Evolutionary conservation across 192 early-diverging fungal species (phyloP).

Genomic region (Linnemannia elongata): DNA sequence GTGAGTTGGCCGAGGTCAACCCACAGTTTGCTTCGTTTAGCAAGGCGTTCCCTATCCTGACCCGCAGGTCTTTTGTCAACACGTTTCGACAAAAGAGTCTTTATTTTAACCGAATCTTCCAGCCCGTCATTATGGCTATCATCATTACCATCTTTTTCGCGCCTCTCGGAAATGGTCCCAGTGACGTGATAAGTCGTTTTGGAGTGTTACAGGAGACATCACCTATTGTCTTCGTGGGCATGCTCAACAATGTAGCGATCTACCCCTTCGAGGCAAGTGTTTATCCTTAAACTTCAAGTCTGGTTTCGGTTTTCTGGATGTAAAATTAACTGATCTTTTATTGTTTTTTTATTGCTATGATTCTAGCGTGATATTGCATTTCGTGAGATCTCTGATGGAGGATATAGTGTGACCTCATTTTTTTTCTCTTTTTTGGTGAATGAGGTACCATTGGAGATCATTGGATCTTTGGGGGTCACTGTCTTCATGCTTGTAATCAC

Average conservation of each 20-base stretch:
- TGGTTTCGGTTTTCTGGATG: too few relatives aligned
- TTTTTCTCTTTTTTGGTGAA: conserved; percentile 50
- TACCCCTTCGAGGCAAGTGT: conserved; percentile 54
- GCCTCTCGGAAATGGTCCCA: conserved; percentile 24
- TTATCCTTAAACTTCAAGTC: neutral
- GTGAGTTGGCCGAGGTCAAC: conserved; percentile 35
- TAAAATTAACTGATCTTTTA: too few relatives aligned
- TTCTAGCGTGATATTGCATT: conserved; percentile 50
- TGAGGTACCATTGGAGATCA: conserved; percentile 43
- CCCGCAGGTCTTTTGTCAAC: conserved; percentile 44
- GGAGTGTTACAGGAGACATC: conserved; percentile 51
- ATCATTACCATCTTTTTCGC: conserved; percentile 54
- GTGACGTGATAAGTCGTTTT: conserved; percentile 41
- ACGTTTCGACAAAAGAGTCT: conserved; percentile 54
- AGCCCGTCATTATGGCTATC: conserved; percentile 35
- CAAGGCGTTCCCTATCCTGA: conserved; percentile 49
- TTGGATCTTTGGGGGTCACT: conserved; percentile 42
- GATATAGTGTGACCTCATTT: conserved; percentile 49
- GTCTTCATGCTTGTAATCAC: conserved; percentile 50
- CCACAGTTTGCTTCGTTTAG: conserved; percentile 36
- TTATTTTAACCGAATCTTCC: conserved; percentile 40
- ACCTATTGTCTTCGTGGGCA: conserved; percentile 49
- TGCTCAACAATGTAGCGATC: conserved; percentile 54
- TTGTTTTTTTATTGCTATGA: too few relatives aligned
- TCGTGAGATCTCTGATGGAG: conserved; percentile 53